Evolutionary conservation across 192 early-diverging fungal genomes (phyloP).

Genomic region (Spizellomyces punctatus): DNA sequence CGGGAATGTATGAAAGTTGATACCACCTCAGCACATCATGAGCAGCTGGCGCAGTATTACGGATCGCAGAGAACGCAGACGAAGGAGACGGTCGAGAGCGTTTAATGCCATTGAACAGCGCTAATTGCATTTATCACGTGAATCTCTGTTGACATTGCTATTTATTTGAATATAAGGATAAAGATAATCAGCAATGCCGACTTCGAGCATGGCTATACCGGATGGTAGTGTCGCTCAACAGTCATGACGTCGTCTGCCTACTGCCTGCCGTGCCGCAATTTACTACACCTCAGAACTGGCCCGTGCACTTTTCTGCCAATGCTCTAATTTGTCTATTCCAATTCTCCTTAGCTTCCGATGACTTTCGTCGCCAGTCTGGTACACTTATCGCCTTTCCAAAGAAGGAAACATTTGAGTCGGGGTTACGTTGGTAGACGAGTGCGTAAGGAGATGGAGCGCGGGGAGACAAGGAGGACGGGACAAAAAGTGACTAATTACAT

Average conservation of each 20-base stretch:
- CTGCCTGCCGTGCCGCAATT: too few relatives aligned
- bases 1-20: slow-evolving; percentile 77
- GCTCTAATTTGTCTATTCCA: slow-evolving; percentile 19
- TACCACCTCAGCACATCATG: slow-evolving; percentile 34
- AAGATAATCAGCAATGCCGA: too few relatives aligned
- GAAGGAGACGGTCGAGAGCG: background rate
- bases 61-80: background rate
- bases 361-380: background rate
- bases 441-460: background rate
- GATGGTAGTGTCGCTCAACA: too few relatives aligned
- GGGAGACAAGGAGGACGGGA: background rate
- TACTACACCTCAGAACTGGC: slow-evolving; percentile 2
- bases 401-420: slow-evolving; percentile 1
- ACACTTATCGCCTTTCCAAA: slow-evolving; percentile 6
- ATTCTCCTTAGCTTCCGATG: slow-evolving; percentile 20
- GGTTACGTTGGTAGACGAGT: background rate
- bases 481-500: slow-evolving; percentile 14
- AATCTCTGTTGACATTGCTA: too few relatives aligned
- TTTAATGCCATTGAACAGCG: background rate
- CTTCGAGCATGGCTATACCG: too few relatives aligned
- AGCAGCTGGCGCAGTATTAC: background rate
- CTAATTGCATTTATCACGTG: too few relatives aligned
- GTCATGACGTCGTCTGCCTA: too few relatives aligned
- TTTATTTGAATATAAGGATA: background rate
- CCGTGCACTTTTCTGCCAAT: slow-evolving; percentile 7